Conservation (phyloP, 1,284 basidiomycete species). For the Apiotrichum montevideense region DNA sequence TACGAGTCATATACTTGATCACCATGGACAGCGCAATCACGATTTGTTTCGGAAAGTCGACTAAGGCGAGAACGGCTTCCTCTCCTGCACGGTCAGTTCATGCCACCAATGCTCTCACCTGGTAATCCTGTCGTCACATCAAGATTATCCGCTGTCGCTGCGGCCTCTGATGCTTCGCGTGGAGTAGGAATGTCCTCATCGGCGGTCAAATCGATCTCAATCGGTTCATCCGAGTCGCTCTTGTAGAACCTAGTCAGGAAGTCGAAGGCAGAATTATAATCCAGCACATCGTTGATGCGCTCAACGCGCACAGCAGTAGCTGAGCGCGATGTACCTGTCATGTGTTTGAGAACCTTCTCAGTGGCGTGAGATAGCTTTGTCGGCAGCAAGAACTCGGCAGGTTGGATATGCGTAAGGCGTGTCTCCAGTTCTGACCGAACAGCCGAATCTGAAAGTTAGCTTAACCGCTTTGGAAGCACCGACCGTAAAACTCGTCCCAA, state of each 20-base stretch:
- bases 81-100: conserved; percentile 18
- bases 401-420: conserved; percentile 73
- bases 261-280: conserved; percentile 68
- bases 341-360: conserved; percentile 67
- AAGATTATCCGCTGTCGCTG: conserved; percentile 4
- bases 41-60: conserved; percentile 61
- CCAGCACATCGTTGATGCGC: conserved; percentile 55
- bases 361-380: conserved; percentile 63
- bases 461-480: background rate
- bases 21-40: conserved; percentile 66
- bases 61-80: conserved; percentile 49
- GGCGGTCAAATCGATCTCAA: conserved; percentile 29
- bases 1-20: conserved; percentile 63
- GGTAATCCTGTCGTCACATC: conserved; percentile 25
- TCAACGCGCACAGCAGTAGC: conserved; percentile 54
- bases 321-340: conserved; percentile 50
- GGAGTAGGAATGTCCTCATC: conserved; percentile 11
- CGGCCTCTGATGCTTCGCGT: background rate
- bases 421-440: conserved; percentile 82
- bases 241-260: conserved; percentile 65
- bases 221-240: conserved; percentile 10
- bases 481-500: conserved; percentile 85
- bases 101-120: conserved; percentile 10
- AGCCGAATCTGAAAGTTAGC: conserved; percentile 55
- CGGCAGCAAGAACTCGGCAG: conserved; percentile 73